phyloP scores from a whole-genome alignment of 1,139 yeast genomes.

The Protomyces lactucae-debilis region DNA sequence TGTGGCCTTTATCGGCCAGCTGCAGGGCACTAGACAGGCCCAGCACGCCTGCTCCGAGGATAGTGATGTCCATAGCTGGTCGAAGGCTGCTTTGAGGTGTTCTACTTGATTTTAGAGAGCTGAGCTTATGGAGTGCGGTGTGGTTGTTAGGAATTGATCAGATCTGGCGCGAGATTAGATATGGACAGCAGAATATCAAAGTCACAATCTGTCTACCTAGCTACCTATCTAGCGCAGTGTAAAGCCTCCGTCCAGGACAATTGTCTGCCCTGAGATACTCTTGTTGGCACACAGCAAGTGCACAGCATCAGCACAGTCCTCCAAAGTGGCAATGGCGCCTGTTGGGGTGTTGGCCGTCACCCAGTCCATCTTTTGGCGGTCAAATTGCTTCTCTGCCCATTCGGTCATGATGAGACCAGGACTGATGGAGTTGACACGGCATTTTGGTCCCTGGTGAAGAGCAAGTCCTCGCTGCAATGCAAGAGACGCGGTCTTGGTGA shows the following conservation, averaged over 20 bases:
- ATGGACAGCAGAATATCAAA: neutral
- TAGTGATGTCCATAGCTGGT: neutral
- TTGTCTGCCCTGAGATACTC: slow-evolving; percentile 16
- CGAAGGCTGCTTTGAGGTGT: too few species aligned
- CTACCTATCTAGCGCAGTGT: neutral
- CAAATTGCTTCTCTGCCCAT: slow-evolving; percentile 42
- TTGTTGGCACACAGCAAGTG: slow-evolving; percentile 6
- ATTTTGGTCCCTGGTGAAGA: slow-evolving; percentile 39
- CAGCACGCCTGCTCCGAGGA: slow-evolving; percentile 55
- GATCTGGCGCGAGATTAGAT: neutral
- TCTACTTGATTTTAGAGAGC: too few species aligned
- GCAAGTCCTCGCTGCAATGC: slow-evolving; percentile 41
- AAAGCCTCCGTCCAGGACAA: slow-evolving; percentile 12
- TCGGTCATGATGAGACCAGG: slow-evolving; percentile 45
- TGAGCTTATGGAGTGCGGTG: too few species aligned
- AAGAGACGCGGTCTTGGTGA: slow-evolving; percentile 42
- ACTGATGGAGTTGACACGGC: slow-evolving; percentile 43
- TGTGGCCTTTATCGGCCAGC: slow-evolving; percentile 44
- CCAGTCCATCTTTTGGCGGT: slow-evolving; percentile 37
- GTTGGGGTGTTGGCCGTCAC: neutral
- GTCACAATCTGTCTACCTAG: neutral
- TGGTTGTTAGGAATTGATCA: too few species aligned
- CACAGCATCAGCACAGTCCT: slow-evolving; percentile 23
- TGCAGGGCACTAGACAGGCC: slow-evolving; percentile 62
- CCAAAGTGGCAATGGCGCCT: slow-evolving; percentile 8